Base-by-base conservation (phyloP, 164 flowering plant genomes). In the Nelumbo lutea region DNA sequence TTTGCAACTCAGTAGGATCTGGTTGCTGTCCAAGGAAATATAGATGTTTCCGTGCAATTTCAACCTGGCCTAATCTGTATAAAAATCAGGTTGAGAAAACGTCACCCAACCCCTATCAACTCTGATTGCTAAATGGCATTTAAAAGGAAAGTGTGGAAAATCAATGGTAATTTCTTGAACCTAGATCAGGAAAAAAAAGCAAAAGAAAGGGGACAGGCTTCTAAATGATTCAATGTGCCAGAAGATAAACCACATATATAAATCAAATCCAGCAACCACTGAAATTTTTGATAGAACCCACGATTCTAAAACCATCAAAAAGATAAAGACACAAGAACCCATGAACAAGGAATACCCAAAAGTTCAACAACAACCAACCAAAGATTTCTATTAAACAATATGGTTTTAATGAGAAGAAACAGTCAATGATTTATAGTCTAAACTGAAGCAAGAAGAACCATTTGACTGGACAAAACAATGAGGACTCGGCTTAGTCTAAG, bases 41-140 rank as follows among this genome's bases (percentile, higher is more conserved):
- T 51, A 91, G 80, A 83, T 90, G 95, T 56, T 64, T 72, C 71
- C 88, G 77, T 27, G 90, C 89, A 81, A 81, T 86, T 41, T 90
- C 96, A 70, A 85, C 84, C 73, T 79, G 84, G 43, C 98, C 98
- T 70, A 94, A 82, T 74, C 98, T 93, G 80, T 59, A 67, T 10
- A 60, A 63, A 55, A 59, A 57, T 53, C 61, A 69, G 38, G 47
- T 47, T 45, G 67, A 60, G 47, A 43, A 10, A n/a, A 58, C 7
- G 27, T 51, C 59, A 45, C 60, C 4, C 51, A 44, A 68, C 58
- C 64, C 52, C 10, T 42, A 57, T 6, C 27, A 52, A 44, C 38
- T 45, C 53, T n/a, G 58, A 60, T 60, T 39, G 44, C 64, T 45
- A 42, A n/a, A 47, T 27, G 66, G 56, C 52, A 47, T 44, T 48